Evolutionary conservation across 495 filamentous ascomycete species (phyloP), one percentile per base, ranked within the genome.

Genomic region (Aspergillus mulundensis): DNA sequence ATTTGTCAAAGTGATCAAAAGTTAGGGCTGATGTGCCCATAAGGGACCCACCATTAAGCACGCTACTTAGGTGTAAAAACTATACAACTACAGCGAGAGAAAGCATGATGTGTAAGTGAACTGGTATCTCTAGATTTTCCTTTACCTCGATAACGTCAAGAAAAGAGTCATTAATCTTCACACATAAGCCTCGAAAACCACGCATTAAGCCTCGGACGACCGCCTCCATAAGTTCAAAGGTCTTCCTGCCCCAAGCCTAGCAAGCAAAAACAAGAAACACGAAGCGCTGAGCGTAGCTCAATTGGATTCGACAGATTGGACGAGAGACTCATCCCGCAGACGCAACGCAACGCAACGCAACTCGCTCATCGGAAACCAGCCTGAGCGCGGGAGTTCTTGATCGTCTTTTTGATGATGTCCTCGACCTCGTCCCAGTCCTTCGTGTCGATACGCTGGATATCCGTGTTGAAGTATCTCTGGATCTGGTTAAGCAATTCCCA

Each of bases 401-500:
- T 89, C 36, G 91, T 83, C 43, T 79, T 80, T 75, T 95, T 89
- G 54, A 97, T 84, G 44, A 83, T 79, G 51, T 79, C 75, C 71
- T 96, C 92, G n/a, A 91, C 88, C 38, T 78, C 70, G 58, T 97
- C 92, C 91, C 91, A 95, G 66, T 97, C 91, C 48, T 73, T 65
- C 20, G 83, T 84, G 25, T 84, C 76, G 39, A 90, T 72, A 20
- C 74, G 74, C 28, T 79, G 77, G 54, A 87, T 84, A 54, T 73
- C 55, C 21, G 81, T 75, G 23, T 72, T 73, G 68, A 87, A 97
- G 68, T 87, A 87, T 3, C 81, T 66, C 53, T 86, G 83, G 63
- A 99, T 99, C 30, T 84, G 69, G 43, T 82, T 80, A 18, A 97
- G 80, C 66, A 88, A 86, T 7, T 78, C 58, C 81, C 83, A 96